Base-by-base conservation (phyloP, 768 basidiomycete genomes). In the Leucocoprinus birnbaumii region DNA sequence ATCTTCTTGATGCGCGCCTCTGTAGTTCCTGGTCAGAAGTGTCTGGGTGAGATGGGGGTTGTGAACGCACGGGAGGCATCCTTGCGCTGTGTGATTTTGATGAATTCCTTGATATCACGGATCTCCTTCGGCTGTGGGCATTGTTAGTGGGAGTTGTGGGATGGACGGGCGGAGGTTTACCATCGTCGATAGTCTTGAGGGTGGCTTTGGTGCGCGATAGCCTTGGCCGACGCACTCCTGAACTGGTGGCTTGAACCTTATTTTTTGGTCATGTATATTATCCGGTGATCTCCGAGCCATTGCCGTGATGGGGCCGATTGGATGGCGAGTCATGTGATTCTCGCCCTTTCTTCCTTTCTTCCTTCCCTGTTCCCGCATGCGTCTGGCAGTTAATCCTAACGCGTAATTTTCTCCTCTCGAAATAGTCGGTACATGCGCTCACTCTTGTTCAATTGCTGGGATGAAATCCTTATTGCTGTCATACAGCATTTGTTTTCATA, bases 1-100 rank as follows among this genome's bases (percentile, higher is more conserved):
- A 87, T 88, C 80, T 95, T 97, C 81, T 98, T 98, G 85, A 98
- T 97, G 74, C 94, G 91, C 57, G 91, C 94, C 82, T 93, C 96
- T 98, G 72, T 22, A 58, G n/a, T 48, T 48, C 35, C 24, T 37
- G 54, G 21, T 16, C 26, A n/a, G 52, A 22, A 35, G 16, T 46
- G 13, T 37, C 35, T 1, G 49, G 14, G n/a, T 31, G 6, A 11
- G 50, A 9, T 9, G 27, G 3, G 18, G 49, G 44, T 42, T 4
- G 24, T 37, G n/a, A 38, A 87, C 95, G 73, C 68, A 97, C 96
- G 86, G 58, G 84, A 85, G 62, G 97, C 97, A 84, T 97, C 96
- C 84, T 94, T 96, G 78, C 96, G 86, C 80, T 87, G 86, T 53
- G 95, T 88, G 72, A 96, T 92, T 78, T 94, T 89, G 73, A 98